Base-by-base conservation (phyloP, 2,329 filamentous ascomycete genomes). In the Penicillium olsonii region DNA sequence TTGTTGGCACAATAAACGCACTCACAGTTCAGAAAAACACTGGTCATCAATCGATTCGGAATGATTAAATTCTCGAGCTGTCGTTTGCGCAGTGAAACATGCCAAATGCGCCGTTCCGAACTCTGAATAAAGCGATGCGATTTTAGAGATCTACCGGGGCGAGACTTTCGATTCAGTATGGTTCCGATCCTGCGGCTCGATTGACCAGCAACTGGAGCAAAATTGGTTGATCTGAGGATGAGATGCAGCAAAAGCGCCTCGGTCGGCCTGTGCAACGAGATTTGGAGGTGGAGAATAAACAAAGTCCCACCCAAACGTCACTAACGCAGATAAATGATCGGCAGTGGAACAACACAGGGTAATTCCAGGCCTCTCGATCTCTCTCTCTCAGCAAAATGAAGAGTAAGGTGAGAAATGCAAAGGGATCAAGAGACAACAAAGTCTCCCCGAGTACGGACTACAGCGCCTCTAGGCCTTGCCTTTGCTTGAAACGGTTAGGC, bases 191-290 rank as follows among this genome's bases (percentile, higher is more conserved):
- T 14, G 6, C 14, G 11, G 27, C 39, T 44, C 12, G 29, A 37
- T 37, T 33, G 26, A 43, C 33, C 45, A 15, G 39, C 24, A 48
- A 38, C 6, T 37, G 26, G 35, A 19, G 18, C 15, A 10, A 31
- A 31, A 31, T n/a, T n/a, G 31, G 29, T 50, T 27, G 33, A 37
- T 29, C 19, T 48, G 33, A 38, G 12, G 18, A 15, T 44, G 31
- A 34, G 29, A 20, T 33, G 19, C 11, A 38, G 48, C 22, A 42
- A 50, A 40, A 40, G 35, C 22, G 38, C 29, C 34, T 27, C 38
- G 57, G 59, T 60, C 57, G 59, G 55, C 51, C 52, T 52, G 52
- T 57, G 56, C 57, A 54, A 61, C 55, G 53, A 57, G 43, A 45
- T 31, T 42, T 39, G 52, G 47, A 44, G 53, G 57, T 60, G 57